Percentiles rank a stretch among this genome's conserved stretches.
phyloP scores from a whole-genome alignment of 495 filamentous ascomycete species.

The Penicillium desertorum region DNA sequence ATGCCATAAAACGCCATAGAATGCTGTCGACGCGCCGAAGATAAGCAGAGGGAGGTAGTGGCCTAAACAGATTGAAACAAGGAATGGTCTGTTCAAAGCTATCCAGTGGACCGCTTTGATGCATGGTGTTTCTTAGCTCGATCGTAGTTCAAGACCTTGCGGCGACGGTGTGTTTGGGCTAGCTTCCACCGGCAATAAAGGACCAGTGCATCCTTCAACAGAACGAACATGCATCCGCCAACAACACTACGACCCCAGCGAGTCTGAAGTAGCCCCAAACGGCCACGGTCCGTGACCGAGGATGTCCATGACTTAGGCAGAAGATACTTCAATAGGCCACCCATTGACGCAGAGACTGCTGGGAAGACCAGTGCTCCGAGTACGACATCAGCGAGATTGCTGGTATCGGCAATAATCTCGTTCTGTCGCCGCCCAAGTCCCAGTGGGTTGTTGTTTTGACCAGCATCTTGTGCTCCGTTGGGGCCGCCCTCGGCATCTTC shows the following conservation, averaged over 20 bases:
- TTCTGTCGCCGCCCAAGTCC: conserved; percentile 42
- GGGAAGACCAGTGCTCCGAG: conserved; percentile 66
- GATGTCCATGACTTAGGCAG: conserved; percentile 64
- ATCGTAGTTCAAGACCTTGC: conserved; percentile 68
- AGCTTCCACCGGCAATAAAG: conserved; percentile 73
- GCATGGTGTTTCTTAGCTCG: conserved; percentile 38
- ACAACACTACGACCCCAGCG: conserved; percentile 77
- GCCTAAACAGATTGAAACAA: neutral
- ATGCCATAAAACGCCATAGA: conserved; percentile 24
- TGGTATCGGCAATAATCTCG: conserved; percentile 52
- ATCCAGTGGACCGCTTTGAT: conserved; percentile 20
- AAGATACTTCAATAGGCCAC: conserved; percentile 61
- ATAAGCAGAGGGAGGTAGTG: neutral
- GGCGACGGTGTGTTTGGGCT: conserved; percentile 64
- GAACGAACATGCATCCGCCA: conserved; percentile 76
- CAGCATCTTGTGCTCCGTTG: conserved; percentile 29
- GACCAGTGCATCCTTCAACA: conserved; percentile 71
- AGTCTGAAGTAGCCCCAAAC: conserved; percentile 65
- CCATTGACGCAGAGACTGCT: conserved; percentile 61
- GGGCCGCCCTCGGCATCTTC: conserved; percentile 28
- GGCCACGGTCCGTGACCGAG: conserved; percentile 36
- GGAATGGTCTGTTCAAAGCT: neutral
- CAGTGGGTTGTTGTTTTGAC: conserved; percentile 30
- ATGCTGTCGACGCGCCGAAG: conserved; percentile 25
- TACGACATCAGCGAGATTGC: conserved; percentile 53